Conservation (phyloP, 495 filamentous ascomycete species). For the Hyaloscypha bicolor region DNA sequence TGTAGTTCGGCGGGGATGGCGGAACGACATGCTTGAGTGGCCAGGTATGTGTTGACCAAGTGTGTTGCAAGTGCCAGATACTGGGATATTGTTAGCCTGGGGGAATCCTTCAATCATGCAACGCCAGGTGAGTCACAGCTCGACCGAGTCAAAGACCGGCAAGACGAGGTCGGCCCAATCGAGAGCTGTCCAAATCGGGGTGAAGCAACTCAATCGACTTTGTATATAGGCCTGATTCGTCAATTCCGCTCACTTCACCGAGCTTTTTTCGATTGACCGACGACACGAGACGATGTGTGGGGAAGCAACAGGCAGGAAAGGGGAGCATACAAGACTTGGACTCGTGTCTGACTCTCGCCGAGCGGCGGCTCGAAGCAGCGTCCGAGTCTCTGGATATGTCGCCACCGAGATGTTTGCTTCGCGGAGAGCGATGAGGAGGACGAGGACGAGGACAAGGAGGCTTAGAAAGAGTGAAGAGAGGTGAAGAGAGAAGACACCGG, state of each 20-base stretch:
- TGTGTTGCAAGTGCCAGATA: constrained; percentile 11
- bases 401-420: constrained; percentile 1
- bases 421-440: not conserved
- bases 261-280: constrained; percentile 3
- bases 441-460: constrained; percentile 11
- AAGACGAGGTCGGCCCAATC: constrained; percentile 23
- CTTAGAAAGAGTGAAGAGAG: constrained; percentile 13
- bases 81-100: constrained; percentile 33
- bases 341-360: not conserved
- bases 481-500: constrained; percentile 9
- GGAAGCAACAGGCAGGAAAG: not conserved
- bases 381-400: constrained; percentile 3
- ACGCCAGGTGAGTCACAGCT: constrained; percentile 29
- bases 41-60: constrained; percentile 13
- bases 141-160: constrained; percentile 24
- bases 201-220: constrained; percentile 19
- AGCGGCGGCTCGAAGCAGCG: constrained; percentile 5
- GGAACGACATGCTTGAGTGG: constrained; percentile 34
- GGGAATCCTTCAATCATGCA: constrained; percentile 27
- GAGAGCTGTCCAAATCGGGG: constrained; percentile 13
- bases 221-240: constrained; percentile 32
- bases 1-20: constrained; percentile 33
- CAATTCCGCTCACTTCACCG: constrained; percentile 19
- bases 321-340: constrained; percentile 20
- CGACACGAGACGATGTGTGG: constrained; percentile 5